Base-by-base conservation (phyloP, 371 early-diverging fungal species). In the Actinomortierella ambigua region DNA sequence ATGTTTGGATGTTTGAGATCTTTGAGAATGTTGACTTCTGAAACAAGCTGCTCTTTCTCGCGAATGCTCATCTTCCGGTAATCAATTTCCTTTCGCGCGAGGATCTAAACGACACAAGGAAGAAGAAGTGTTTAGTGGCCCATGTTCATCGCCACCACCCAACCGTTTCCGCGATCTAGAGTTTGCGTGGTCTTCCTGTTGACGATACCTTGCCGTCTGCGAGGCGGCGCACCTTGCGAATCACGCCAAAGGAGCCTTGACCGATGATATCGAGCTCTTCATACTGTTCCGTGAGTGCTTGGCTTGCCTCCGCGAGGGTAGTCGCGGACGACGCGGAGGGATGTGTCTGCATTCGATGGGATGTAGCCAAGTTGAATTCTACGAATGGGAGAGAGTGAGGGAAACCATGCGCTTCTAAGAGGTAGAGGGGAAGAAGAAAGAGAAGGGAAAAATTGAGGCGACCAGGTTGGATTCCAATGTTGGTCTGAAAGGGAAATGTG, bases 61-160 rank as follows among this genome's bases (percentile, higher is more conserved):
- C 79, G 77, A 4, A 82, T 86, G 29, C 69, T 77, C 89, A 90
- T 89, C 60, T 83, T 84, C 11, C 82, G 75, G 77, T 86, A 90
- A 61, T 89, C 88, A 61, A 90, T 90, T 64, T 90, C 91, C 66
- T 90, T 90, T 24, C 89, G 73, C n/a, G 85, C 88, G 23, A 88
- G 65, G 14, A 86, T 77, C 87, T 87, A 54, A n/a, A 34, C 13
- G 2, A 24, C 49, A 46, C 17, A 24, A 41, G 3, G 18, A 22
- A 22, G 46, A 8, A 46, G 15, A 50, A 53, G 42, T 26, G 34
- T 42, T 52, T 20, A 39, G 1, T 55, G 29, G 53, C 23, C 47
- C 20, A n/a, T n/a, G n/a, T n/a, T n/a, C n/a, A n/a, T n/a, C n/a
- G n/a, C n/a, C n/a, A n/a, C n/a, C n/a, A n/a, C n/a, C n/a, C n/a